phyloP scores from a whole-genome alignment of 2,329 filamentous ascomycete species.

The Hysterium pulicare region DNA sequence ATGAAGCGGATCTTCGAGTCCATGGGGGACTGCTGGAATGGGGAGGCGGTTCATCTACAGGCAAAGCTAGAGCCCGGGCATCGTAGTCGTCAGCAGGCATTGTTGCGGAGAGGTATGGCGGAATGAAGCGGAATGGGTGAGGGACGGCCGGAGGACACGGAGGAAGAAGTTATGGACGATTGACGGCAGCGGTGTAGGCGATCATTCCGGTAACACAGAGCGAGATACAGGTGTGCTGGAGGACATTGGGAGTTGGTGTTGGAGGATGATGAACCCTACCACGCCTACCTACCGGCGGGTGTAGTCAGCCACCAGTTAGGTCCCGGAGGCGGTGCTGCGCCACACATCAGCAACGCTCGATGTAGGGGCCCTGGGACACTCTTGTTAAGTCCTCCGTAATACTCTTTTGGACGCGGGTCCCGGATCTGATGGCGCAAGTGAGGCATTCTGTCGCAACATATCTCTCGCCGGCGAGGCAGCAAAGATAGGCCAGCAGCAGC shows the following conservation, averaged over 20 bases:
- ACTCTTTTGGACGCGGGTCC: too few species aligned
- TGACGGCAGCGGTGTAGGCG: constrained; percentile 7
- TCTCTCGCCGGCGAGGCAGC: neutral
- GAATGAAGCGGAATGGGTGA: constrained; percentile 7
- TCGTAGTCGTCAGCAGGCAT: constrained; percentile 47
- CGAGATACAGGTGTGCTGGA: neutral
- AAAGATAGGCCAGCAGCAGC: neutral
- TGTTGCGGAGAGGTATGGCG: constrained; percentile 13
- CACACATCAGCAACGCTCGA: too few species aligned
- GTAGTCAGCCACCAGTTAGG: neutral
- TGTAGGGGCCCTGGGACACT: too few species aligned
- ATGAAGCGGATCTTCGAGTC: constrained; percentile 45
- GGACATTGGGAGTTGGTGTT: neutral
- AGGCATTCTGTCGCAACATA: too few species aligned
- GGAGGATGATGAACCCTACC: constrained; percentile 2
- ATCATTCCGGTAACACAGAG: constrained; percentile 1
- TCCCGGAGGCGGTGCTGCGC: neutral
- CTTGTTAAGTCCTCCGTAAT: too few species aligned
- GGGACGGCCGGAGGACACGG: constrained; percentile 2
- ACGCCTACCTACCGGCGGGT: too few species aligned
- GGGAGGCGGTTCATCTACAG: constrained; percentile 46
- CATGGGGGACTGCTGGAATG: constrained; percentile 48
- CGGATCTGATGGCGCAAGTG: too few species aligned
- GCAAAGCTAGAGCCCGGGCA: constrained; percentile 53
- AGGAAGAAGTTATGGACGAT: constrained; percentile 1